phyloP scores from a whole-genome alignment of 208 protist genomes.

The Wallacemonas rigidus region DNA sequence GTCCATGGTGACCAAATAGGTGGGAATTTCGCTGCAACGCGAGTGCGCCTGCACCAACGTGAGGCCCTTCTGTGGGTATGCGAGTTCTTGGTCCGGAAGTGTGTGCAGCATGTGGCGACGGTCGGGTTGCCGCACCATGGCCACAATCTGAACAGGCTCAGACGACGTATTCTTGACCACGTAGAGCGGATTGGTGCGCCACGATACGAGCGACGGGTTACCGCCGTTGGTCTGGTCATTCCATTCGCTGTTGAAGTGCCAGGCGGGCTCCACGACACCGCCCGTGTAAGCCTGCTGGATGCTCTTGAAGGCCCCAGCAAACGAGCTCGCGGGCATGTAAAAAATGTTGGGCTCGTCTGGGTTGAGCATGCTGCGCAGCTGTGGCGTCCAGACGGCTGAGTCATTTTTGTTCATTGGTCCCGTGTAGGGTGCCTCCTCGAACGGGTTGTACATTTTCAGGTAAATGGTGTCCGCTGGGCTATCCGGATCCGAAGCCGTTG shows the following conservation, averaged over 20 bases:
- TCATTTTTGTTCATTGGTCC: slow-evolving; percentile 74
- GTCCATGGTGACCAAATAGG: slow-evolving; percentile 78
- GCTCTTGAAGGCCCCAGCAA: slow-evolving; percentile 48
- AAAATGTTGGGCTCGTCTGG: slow-evolving; percentile 47
- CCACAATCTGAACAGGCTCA: slow-evolving; percentile 61
- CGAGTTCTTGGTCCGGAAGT: slow-evolving; percentile 52
- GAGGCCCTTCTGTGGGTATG: slow-evolving; percentile 72
- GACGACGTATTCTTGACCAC: slow-evolving; percentile 43
- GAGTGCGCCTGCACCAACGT: slow-evolving; percentile 45
- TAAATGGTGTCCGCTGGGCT: slow-evolving; percentile 46
- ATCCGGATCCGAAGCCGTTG: slow-evolving; percentile 34
- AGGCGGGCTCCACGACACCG: slow-evolving; percentile 25
- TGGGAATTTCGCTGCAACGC: slow-evolving; percentile 47
- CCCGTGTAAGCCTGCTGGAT: slow-evolving; percentile 44
- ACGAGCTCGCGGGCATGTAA: slow-evolving; percentile 64
- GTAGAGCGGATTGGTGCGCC: slow-evolving; percentile 64
- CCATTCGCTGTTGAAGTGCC: slow-evolving; percentile 61
- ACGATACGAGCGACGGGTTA: slow-evolving; percentile 51
- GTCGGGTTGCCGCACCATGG: slow-evolving; percentile 79
- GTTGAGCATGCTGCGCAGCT: slow-evolving; percentile 44
- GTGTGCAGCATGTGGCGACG: slow-evolving; percentile 73
- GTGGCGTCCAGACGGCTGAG: slow-evolving; percentile 33
- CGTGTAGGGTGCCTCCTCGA: slow-evolving; percentile 50
- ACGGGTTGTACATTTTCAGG: slow-evolving; percentile 81
- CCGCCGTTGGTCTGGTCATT: slow-evolving; percentile 50